These are phyloP conservation scores for Fusarium camptoceras DNA, from an alignment of 2,329 filamentous ascomycete genomes.

Conservation along the genomic window DNA sequence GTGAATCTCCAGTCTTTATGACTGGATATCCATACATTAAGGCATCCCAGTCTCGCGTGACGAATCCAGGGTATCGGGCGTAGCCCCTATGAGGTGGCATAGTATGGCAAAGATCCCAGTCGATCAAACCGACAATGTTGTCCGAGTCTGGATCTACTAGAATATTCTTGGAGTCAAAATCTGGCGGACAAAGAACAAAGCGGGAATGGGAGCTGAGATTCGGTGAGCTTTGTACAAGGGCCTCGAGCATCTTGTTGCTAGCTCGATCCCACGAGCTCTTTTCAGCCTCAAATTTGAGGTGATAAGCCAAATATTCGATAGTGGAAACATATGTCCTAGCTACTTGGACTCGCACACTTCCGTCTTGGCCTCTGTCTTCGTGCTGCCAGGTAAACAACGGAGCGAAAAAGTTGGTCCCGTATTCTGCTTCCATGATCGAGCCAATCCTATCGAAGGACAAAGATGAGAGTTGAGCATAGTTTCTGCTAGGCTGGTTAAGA, in stretches of 20 bases:
- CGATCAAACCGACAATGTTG: neutral
- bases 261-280: neutral
- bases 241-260: neutral
- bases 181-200: neutral
- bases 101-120: conserved; percentile 9
- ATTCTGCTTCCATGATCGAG: neutral
- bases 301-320: neutral
- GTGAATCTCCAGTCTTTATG: neutral
- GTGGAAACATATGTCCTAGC: neutral
- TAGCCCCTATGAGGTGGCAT: neutral
- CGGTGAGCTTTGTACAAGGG: neutral
- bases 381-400: neutral
- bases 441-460: neutral
- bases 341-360: neutral
- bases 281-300: neutral
- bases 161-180: conserved; percentile 12
- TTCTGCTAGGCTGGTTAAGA: neutral
- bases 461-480: neutral
- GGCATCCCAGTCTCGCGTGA: conserved; percentile 6
- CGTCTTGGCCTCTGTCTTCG: neutral
- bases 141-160: neutral
- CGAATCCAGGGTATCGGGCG: neutral
- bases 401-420: neutral
- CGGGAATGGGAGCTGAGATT: neutral
- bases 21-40: conserved; percentile 14